Percentiles rank a stretch among this genome's conserved stretches.
Conservation (phyloP, 2,329 filamentous ascomycete species). For the Fusarium bulbicola region DNA sequence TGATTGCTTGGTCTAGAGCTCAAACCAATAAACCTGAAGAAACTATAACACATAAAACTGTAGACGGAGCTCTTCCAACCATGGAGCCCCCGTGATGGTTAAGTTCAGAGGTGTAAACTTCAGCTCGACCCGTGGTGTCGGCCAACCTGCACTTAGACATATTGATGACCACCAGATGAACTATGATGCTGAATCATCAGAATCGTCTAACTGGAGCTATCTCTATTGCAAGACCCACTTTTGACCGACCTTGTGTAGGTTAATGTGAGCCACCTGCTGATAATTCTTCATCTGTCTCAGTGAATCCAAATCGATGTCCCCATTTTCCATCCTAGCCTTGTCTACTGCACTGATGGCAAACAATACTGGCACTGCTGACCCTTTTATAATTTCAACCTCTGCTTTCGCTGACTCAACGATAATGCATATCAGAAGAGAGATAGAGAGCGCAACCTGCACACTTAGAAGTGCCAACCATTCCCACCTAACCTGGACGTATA, state of each 20-base stretch:
- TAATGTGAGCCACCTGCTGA: not conserved
- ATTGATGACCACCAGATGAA: not conserved
- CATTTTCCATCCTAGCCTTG: not conserved
- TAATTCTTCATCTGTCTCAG: not conserved
- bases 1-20: not conserved
- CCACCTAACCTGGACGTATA: not conserved
- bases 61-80: fast-evolving
- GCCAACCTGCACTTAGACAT: fast-evolving
- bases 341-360: not conserved
- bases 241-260: not conserved
- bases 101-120: fast-evolving
- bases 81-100: not conserved
- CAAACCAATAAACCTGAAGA: fast-evolving
- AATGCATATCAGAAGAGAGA: not conserved
- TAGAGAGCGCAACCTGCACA: not conserved
- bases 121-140: not conserved
- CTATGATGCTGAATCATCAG: not conserved
- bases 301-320: not conserved
- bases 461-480: not conserved
- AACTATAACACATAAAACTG: not conserved
- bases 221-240: not conserved
- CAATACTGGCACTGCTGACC: not conserved
- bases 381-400: not conserved
- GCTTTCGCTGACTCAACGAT: not conserved
- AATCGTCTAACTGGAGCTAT: not conserved